phyloP scores from a whole-genome alignment of 768 basidiomycete species.

The Auricularia auricula-judae region DNA sequence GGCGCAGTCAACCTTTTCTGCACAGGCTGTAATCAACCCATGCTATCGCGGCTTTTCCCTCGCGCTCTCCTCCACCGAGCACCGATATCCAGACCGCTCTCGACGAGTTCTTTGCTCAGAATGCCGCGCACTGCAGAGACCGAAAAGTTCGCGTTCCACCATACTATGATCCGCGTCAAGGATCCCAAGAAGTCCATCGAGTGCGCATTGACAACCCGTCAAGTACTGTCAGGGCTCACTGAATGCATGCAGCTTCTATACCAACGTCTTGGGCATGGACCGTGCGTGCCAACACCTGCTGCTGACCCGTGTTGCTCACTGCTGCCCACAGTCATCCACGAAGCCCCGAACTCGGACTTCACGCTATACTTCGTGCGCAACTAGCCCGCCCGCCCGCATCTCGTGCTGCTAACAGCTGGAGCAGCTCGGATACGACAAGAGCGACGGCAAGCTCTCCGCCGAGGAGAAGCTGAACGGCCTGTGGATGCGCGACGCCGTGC shows the following conservation, averaged over 20 bases:
- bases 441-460: conserved; percentile 33
- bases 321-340: conserved; percentile 15
- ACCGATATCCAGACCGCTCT: too few species aligned
- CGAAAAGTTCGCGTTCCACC: conserved; percentile 67
- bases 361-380: conserved; percentile 56
- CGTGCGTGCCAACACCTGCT: conserved; percentile 1
- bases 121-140: conserved; percentile 61
- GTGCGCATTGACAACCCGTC: conserved; percentile 30
- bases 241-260: neutral
- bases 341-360: conserved; percentile 46
- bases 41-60: too few species aligned
- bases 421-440: conserved; percentile 58
- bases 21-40: too few species aligned
- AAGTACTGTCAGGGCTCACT: neutral
- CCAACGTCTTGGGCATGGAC: conserved; percentile 22
- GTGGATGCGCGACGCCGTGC: conserved; percentile 47
- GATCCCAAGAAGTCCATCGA: conserved; percentile 71
- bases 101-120: conserved; percentile 7
- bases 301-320: conserved; percentile 10
- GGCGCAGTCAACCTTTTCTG: too few species aligned
- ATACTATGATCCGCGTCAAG: conserved; percentile 83
- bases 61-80: too few species aligned
- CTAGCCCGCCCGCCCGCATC: neutral
- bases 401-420: neutral
- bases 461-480: conserved; percentile 42